Conservation (phyloP, 1,139 yeast genomes). For the Candida sp. region DNA sequence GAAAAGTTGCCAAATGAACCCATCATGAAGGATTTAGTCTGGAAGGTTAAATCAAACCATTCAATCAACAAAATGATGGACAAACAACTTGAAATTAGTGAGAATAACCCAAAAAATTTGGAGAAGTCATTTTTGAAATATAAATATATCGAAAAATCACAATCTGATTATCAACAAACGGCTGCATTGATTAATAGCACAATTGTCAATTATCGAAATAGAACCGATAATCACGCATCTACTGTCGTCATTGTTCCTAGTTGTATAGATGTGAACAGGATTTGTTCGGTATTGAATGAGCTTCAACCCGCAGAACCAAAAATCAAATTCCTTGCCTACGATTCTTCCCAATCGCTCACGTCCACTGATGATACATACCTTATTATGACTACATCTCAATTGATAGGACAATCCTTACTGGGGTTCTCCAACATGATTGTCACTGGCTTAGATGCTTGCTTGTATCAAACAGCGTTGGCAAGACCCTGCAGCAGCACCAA, state of each 20-base stretch:
- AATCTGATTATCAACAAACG: neutral
- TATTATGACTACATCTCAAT: constrained; percentile 11
- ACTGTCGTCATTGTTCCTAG: constrained; percentile 10
- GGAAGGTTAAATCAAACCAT: neutral
- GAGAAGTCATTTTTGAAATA: constrained; percentile 2
- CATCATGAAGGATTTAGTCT: neutral
- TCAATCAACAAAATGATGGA: constrained; percentile 3
- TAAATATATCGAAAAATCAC: neutral
- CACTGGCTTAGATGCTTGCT: constrained; percentile 19
- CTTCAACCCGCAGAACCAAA: neutral
- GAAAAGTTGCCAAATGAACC: neutral
- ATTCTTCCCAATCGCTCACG: constrained; percentile 1
- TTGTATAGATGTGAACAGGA: constrained; percentile 1
- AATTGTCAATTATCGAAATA: constrained; percentile 12
- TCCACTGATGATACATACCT: constrained; percentile 2
- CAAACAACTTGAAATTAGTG: constrained; percentile 1
- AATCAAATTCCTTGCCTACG: neutral
- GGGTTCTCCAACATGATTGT: constrained; percentile 15
- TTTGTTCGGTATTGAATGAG: neutral
- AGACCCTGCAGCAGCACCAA: neutral
- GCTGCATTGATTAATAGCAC: constrained; percentile 6
- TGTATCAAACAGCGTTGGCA: constrained; percentile 20
- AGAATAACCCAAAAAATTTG: neutral
- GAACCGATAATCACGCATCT: constrained; percentile 9
- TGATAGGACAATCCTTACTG: constrained; percentile 14